These are phyloP conservation scores for Coemansia pectinata DNA, from an alignment of 192 early-diverging fungal genomes.

Conservation along the genomic window DNA sequence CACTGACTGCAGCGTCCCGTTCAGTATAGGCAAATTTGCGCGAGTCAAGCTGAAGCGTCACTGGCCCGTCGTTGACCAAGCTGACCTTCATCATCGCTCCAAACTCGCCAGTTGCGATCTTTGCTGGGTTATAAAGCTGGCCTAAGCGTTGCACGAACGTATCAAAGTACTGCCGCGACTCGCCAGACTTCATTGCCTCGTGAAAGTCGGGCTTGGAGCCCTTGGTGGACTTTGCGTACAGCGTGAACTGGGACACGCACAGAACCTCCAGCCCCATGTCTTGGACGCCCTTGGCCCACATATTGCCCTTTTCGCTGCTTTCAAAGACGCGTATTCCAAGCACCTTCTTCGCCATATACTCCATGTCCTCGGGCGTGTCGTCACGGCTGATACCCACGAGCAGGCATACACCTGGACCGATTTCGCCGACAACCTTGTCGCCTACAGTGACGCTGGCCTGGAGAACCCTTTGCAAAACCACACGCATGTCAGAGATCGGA, in stretches of 20 bases:
- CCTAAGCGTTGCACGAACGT: conserved; percentile 71
- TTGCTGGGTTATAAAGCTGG: conserved; percentile 60
- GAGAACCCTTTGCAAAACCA: conserved; percentile 64
- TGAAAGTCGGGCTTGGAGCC: conserved; percentile 94
- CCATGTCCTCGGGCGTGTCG: conserved; percentile 75
- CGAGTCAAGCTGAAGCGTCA: conserved; percentile 63
- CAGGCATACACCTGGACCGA: conserved; percentile 77
- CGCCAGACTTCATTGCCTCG: conserved; percentile 74
- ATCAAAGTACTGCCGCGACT: conserved; percentile 72
- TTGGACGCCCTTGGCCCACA: conserved; percentile 82
- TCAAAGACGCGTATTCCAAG: conserved; percentile 76
- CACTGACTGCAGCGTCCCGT: neutral
- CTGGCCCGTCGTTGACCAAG: conserved; percentile 82
- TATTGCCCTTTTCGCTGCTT: conserved; percentile 57
- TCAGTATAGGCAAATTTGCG: conserved; percentile 38
- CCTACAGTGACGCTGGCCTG: conserved; percentile 73
- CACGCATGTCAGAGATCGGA: conserved; percentile 54
- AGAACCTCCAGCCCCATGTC: conserved; percentile 75
- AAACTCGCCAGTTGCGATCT: conserved; percentile 83
- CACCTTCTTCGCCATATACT: conserved; percentile 86
- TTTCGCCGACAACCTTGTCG: conserved; percentile 70
- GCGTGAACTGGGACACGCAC: conserved; percentile 93
- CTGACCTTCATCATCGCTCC: conserved; percentile 96
- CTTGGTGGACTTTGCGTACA: conserved; percentile 80
- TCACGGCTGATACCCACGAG: conserved; percentile 68